These are phyloP conservation scores for Litsea cubeba DNA, from an alignment of 164 flowering plant genomes.

Conservation along the genomic window DNA sequence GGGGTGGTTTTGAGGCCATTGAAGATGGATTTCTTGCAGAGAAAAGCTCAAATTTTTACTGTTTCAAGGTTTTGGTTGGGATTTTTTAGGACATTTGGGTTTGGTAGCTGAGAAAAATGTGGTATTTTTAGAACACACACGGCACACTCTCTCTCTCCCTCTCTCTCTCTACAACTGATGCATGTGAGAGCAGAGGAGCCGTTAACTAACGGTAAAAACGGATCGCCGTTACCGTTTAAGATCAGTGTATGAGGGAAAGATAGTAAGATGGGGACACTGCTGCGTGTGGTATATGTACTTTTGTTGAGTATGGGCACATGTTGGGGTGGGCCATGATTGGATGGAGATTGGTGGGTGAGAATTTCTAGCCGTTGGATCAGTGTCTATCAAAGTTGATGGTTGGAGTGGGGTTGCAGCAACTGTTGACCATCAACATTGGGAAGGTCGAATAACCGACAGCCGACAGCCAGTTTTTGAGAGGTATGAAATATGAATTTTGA, in stretches of 20 bases:
- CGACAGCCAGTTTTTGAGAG: too few species aligned
- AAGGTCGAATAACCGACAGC: too few species aligned
- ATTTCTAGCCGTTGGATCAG: background rate
- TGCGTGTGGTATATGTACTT: background rate
- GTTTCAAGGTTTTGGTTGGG: background rate
- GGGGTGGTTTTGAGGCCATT: background rate
- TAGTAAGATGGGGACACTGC: background rate
- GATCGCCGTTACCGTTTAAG: conserved; percentile 3
- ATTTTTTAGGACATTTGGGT: background rate
- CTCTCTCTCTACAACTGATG: conserved; percentile 2
- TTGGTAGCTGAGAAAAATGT: background rate
- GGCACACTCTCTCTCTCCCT: too few species aligned
- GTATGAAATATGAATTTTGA: too few species aligned
- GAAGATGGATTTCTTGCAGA: background rate
- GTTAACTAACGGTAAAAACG: conserved; percentile 12
- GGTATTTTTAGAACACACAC: too few species aligned
- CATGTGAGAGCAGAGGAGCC: background rate
- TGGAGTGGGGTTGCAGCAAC: too few species aligned
- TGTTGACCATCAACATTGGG: too few species aligned
- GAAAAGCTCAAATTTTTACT: too few species aligned
- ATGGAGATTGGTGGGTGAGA: background rate
- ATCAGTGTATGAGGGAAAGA: background rate
- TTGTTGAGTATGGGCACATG: background rate
- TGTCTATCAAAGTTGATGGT: too few species aligned
- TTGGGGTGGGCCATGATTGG: background rate